Base-by-base conservation (phyloP, 1,284 basidiomycete species). In the Xerocomus amazonicus region DNA sequence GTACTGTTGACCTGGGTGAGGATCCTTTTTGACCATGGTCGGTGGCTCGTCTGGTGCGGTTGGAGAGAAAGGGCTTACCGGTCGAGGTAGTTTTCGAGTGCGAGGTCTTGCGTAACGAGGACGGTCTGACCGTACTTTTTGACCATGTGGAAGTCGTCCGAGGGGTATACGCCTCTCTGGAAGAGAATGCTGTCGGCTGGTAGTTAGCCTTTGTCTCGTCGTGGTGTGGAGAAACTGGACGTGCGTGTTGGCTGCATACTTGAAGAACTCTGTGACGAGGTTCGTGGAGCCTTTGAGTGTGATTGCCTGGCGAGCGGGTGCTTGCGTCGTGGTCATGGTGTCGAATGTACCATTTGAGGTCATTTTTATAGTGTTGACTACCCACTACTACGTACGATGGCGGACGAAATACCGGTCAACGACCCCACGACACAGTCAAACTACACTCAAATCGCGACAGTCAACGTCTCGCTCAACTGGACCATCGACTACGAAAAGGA, bases 121-220 rank as follows among this genome's bases (percentile, higher is more conserved):
- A 99, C 91, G 1, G 93, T 95, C 57, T 98, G 86, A 0, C 96
- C 96, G 61, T 98, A 99, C 69, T 98, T 99, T 71, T 97, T 97
- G 50, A 97, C 92, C 88, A 95, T 92, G 63, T 97, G 95, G 67
- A 99, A 99, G 70, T 99, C 97, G 69, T 99, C 96, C 0, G 92
- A 87, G 1, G 97, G 95, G 67, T 99, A 99, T 28, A 99, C 92
- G 47, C 92, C 92, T 28, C 97, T 82, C 71, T 99, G 96, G 72
- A 97, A 99, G 41, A 99, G 76, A 61, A 99, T 97, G 16, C 92
- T 95, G 62, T 27, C 7, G 37, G 10, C 19, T 23, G 19, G 19
- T n/a, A n/a, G n/a, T 23, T 4, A 23, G 19, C 19, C 19, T 23
- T 23, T 23, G 19, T 23, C 19, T 2, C 19, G 19, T 23, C 19